Evolutionary conservation across 441 rosid species (phyloP).

Genomic region (Heliophila coronopifolia): DNA sequence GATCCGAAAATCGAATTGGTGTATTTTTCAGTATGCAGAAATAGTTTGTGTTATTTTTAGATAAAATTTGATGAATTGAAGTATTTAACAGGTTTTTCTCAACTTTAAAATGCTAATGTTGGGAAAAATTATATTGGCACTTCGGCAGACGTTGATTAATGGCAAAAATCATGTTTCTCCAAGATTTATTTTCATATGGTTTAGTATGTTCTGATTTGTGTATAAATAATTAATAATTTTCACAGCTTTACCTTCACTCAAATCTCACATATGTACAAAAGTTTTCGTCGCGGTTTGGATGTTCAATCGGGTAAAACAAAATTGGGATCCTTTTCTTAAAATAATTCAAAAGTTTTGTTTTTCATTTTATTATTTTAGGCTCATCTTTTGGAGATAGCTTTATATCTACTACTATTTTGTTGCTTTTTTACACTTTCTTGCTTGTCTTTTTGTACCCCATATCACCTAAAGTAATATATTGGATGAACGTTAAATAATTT

Average conservation of each 20-base stretch:
- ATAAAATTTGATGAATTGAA: too few relatives aligned
- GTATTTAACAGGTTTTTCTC: too few relatives aligned
- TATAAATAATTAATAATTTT: neutral
- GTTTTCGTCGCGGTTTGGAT: neutral
- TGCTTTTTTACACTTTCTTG: slow-evolving; percentile 10
- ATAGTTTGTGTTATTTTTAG: too few relatives aligned
- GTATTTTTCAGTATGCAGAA: too few relatives aligned
- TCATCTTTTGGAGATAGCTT: slow-evolving; percentile 25
- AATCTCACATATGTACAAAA: neutral
- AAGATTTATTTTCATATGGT: too few relatives aligned
- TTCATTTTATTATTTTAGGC: slow-evolving; percentile 3
- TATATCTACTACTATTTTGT: slow-evolving; percentile 10
- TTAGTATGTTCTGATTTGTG: neutral
- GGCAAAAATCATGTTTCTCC: too few relatives aligned
- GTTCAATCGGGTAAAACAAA: neutral
- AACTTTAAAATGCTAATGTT: too few relatives aligned
- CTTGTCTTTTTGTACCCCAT: slow-evolving; percentile 15
- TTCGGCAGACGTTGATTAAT: too few relatives aligned
- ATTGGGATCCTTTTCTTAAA: neutral
- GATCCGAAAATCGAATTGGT: too few relatives aligned
- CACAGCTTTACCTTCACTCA: neutral
- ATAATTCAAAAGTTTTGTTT: slow-evolving; percentile 13
- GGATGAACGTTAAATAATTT: slow-evolving; percentile 1
- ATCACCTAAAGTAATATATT: slow-evolving; percentile 3
- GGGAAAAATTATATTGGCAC: too few relatives aligned